Conservation (phyloP, 805 yeast species). For the Nadsonia fulvescens region DNA sequence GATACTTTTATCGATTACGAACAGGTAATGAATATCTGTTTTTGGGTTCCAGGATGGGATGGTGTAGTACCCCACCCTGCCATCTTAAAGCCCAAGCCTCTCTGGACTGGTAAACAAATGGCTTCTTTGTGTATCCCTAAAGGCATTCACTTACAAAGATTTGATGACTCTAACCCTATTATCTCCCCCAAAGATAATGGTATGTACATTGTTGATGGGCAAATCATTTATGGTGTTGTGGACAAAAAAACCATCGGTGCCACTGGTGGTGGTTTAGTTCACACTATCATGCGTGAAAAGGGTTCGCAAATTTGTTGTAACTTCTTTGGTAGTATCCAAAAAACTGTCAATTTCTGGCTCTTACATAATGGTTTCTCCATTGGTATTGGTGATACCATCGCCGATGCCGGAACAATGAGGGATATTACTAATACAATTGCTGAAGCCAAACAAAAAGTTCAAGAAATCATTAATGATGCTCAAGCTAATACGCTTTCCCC, state of each 20-base stretch:
- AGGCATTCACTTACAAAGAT: conserved; percentile 87
- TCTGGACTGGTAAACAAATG: conserved; percentile 96
- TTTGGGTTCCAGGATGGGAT: conserved; percentile 98
- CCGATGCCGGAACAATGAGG: conserved; percentile 91
- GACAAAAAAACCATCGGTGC: conserved; percentile 98
- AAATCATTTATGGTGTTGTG: conserved; percentile 93
- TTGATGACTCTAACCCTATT: conserved; percentile 75
- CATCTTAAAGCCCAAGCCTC: conserved; percentile 78
- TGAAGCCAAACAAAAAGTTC: conserved; percentile 86
- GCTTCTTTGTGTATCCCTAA: conserved; percentile 83
- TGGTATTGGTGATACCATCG: conserved; percentile 99
- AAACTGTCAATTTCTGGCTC: conserved; percentile 91
- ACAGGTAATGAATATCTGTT: conserved; percentile 88
- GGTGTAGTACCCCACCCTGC: conserved; percentile 96
- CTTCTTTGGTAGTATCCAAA: conserved; percentile 81
- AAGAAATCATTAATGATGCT: conserved; percentile 81
- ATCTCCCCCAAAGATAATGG: conserved; percentile 85
- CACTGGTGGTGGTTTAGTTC: conserved; percentile 94
- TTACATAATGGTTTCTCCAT: conserved; percentile 94
- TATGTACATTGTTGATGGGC: conserved; percentile 90
- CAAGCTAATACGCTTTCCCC: conserved; percentile 78
- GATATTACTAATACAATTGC: conserved; percentile 84
- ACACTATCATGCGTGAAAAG: conserved; percentile 93
- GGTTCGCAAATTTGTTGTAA: conserved; percentile 83
- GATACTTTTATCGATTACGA: conserved; percentile 79